phyloP scores from a whole-genome alignment of 768 basidiomycete species.

The Termitomyces sp. region DNA sequence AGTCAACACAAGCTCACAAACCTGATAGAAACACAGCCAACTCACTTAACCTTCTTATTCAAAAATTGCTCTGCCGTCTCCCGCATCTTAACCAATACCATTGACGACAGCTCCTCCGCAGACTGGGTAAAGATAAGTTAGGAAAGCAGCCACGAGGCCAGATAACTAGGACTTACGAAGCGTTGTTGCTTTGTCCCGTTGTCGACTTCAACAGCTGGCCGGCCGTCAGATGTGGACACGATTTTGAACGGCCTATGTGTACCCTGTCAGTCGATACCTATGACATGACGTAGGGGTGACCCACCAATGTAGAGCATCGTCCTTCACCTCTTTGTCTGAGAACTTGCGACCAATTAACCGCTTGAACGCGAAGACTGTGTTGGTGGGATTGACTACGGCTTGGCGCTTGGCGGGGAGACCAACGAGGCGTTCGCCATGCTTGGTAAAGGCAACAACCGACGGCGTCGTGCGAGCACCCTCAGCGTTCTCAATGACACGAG shows the following conservation, averaged over 20 bases:
- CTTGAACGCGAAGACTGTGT: conserved; percentile 94
- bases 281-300: conserved; percentile 13
- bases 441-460: conserved; percentile 97
- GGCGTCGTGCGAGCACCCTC: conserved; percentile 98
- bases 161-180: conserved; percentile 46
- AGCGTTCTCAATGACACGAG: conserved; percentile 94
- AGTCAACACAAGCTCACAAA: not conserved
- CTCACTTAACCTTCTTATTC: conserved; percentile 92
- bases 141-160: not conserved
- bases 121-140: conserved; percentile 42
- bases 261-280: not conserved
- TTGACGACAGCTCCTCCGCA: conserved; percentile 80
- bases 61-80: conserved; percentile 93
- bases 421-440: conserved; percentile 94
- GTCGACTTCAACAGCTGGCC: conserved; percentile 81
- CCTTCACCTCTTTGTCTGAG: conserved; percentile 88
- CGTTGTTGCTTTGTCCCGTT: conserved; percentile 77
- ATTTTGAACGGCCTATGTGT: conserved; percentile 72
- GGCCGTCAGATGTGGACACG: conserved; percentile 62
- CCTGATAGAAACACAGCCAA: conserved; percentile 12
- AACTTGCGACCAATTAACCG: conserved; percentile 93
- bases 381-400: conserved; percentile 90
- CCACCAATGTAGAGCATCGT: conserved; percentile 82
- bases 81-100: conserved; percentile 90
- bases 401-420: conserved; percentile 97